Conservation (phyloP, 1,284 basidiomycete species). For the Puccinia hordei region DNA sequence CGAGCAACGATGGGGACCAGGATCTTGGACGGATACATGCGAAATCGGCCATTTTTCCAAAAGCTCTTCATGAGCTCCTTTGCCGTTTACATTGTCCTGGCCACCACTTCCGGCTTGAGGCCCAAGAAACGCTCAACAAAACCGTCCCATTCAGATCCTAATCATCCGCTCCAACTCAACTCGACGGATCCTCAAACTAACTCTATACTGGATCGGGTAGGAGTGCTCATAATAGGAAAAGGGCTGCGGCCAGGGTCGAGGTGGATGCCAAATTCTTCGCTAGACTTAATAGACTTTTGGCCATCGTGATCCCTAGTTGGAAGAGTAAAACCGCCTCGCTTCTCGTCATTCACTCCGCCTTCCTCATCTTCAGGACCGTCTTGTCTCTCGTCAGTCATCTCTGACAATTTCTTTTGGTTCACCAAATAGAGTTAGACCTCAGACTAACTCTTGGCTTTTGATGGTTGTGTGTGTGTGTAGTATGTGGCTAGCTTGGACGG, state of each 20-base stretch:
- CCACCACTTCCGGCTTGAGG: constrained; percentile 35
- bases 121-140: constrained; percentile 37
- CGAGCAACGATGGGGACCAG: neutral
- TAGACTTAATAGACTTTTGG: constrained; percentile 35
- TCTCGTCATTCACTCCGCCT: constrained; percentile 48
- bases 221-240: neutral
- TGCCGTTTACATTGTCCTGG: constrained; percentile 36
- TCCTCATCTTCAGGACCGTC: constrained; percentile 43
- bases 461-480: neutral
- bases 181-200: too few species aligned
- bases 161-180: too few species aligned
- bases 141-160: neutral
- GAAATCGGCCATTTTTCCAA: constrained; percentile 24
- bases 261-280: constrained; percentile 37
- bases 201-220: too few species aligned
- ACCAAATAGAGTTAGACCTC: too few species aligned
- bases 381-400: constrained; percentile 46
- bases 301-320: constrained; percentile 48
- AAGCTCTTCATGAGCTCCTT: constrained; percentile 43
- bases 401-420: too few species aligned
- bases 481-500: constrained; percentile 50
- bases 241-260: constrained; percentile 28
- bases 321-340: constrained; percentile 45
- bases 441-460: neutral
- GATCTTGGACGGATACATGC: constrained; percentile 16